phyloP scores from a whole-genome alignment of 257 asterid species.

The Leonotis leonurus region DNA sequence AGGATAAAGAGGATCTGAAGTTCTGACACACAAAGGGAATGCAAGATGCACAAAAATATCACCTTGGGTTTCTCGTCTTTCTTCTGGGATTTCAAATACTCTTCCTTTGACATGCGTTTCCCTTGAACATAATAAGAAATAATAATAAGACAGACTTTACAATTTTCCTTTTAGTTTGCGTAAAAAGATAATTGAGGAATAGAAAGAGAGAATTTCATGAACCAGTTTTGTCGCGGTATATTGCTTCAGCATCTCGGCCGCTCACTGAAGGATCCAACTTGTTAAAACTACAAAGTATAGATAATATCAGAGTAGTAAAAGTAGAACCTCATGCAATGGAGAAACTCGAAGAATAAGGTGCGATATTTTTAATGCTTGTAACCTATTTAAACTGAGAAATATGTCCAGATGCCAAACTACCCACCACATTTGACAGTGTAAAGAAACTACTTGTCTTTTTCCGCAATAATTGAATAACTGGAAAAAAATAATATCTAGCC shows the following conservation, averaged over 20 bases:
- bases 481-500: conserved; percentile 2
- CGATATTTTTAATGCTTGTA: not conserved
- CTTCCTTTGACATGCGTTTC: conserved; percentile 75
- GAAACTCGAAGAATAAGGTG: conserved; percentile 9
- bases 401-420: not conserved
- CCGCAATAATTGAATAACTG: not conserved
- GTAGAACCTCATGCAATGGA: not conserved
- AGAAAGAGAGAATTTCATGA: not conserved
- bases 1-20: not conserved
- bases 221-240: conserved; percentile 92
- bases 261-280: conserved; percentile 75
- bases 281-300: conserved; percentile 41
- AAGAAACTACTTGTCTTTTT: not conserved
- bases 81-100: conserved; percentile 47
- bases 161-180: not conserved
- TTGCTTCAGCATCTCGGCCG: conserved; percentile 71
- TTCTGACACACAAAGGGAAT: not conserved
- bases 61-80: conserved; percentile 93
- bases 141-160: conserved; percentile 7
- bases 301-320: not conserved
- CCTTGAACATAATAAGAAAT: conserved; percentile 38
- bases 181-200: not conserved
- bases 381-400: not conserved
- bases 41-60: conserved; percentile 1
- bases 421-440: not conserved